These are phyloP conservation scores for Botryotinia globosa DNA, from an alignment of 2,329 filamentous ascomycete species.

Conservation along the genomic window DNA sequence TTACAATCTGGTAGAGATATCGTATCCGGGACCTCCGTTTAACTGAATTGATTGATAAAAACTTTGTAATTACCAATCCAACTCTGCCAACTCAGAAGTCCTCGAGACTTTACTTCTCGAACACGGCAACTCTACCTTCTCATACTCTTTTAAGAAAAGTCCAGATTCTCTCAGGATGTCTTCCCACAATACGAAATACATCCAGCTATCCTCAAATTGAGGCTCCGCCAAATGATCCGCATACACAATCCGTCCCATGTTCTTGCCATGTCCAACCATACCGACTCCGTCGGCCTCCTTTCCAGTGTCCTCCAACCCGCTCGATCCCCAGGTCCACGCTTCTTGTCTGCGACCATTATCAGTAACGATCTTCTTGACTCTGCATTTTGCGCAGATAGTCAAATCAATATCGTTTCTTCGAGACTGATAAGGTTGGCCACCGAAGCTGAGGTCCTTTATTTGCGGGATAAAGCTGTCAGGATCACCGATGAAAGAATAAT, in stretches of 20 bases:
- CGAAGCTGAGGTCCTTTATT: neutral
- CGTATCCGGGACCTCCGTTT: neutral
- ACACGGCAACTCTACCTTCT: neutral
- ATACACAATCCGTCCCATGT: neutral
- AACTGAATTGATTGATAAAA: neutral
- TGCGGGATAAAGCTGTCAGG: neutral
- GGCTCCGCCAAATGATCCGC: neutral
- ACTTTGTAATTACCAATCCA: neutral
- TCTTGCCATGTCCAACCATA: neutral
- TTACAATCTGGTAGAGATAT: neutral
- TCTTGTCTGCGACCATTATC: conserved; percentile 1
- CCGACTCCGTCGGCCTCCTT: neutral
- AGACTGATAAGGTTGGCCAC: neutral
- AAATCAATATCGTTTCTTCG: neutral
- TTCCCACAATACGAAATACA: neutral
- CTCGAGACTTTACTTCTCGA: neutral
- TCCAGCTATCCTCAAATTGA: neutral
- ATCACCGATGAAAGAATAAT: neutral
- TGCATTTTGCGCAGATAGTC: neutral
- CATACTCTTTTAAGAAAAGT: neutral
- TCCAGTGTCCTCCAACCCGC: neutral
- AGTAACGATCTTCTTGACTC: neutral
- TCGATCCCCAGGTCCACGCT: neutral
- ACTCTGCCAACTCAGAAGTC: neutral
- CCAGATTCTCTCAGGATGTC: neutral